Conservation (phyloP, 345 rosid genomes). For the Kernera saxatilis region DNA sequence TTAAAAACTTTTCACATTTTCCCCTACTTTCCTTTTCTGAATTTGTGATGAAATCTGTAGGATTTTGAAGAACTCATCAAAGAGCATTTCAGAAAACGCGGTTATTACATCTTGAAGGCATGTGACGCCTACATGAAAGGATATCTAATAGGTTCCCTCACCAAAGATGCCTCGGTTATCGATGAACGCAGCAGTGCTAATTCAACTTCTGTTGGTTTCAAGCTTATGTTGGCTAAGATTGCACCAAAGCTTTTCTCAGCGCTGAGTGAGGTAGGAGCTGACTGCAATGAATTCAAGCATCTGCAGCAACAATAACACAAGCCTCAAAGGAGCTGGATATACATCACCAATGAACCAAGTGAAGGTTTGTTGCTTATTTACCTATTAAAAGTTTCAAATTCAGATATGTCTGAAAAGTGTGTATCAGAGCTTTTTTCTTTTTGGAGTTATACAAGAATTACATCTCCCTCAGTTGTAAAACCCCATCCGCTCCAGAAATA, state of each 20-base stretch:
- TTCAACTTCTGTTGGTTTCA: conserved; percentile 85
- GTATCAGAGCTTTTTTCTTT: neutral
- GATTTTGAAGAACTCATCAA: conserved; percentile 75
- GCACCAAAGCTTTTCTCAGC: conserved; percentile 64
- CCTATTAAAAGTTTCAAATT: conserved; percentile 12
- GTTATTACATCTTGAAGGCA: conserved; percentile 82
- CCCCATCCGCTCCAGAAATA: conserved; percentile 22
- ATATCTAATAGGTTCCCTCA: conserved; percentile 81
- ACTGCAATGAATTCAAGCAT: conserved; percentile 51
- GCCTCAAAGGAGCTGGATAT: conserved; percentile 1
- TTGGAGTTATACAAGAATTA: conserved; percentile 14
- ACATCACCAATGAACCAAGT: conserved; percentile 11
- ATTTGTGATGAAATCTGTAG: conserved; percentile 33
- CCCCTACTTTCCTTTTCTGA: neutral
- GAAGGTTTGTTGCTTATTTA: conserved; percentile 30
- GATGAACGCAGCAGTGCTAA: conserved; percentile 38
- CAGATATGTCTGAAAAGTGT: conserved; percentile 17
- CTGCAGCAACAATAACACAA: conserved; percentile 26
- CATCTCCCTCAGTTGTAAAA: conserved; percentile 10
- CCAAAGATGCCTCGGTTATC: conserved; percentile 54
- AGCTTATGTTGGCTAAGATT: conserved; percentile 88
- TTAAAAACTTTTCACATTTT: neutral
- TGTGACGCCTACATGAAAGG: conserved; percentile 94
- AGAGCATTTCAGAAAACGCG: conserved; percentile 80
- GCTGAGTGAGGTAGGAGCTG: conserved; percentile 66